Evolutionary conservation across 1,139 yeast genomes (phyloP).

Genomic region (Ogataea hybrid): DNA sequence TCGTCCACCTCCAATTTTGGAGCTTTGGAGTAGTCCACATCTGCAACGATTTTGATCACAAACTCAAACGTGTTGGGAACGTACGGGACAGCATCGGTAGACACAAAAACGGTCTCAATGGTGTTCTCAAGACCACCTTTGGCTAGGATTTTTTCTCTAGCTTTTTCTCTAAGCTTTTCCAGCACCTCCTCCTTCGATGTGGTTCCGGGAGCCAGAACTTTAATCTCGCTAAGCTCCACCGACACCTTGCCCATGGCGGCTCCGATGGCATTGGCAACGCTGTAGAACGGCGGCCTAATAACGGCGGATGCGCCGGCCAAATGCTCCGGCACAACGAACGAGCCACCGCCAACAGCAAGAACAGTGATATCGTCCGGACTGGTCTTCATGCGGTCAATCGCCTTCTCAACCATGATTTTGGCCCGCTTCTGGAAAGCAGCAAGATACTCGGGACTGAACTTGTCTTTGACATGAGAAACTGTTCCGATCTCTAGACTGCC

Average conservation of each 20-base stretch:
- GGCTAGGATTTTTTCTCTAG: slow-evolving; percentile 23
- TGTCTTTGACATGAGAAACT: slow-evolving; percentile 17
- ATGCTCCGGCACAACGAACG: slow-evolving; percentile 32
- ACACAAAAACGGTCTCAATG: slow-evolving; percentile 34
- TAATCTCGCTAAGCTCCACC: slow-evolving; percentile 22
- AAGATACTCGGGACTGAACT: slow-evolving; percentile 13
- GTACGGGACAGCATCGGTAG: slow-evolving; percentile 41
- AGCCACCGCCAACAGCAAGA: slow-evolving; percentile 37
- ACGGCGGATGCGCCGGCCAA: slow-evolving; percentile 32
- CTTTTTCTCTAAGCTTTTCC: slow-evolving; percentile 29
- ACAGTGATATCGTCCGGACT: slow-evolving; percentile 34
- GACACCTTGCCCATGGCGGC: slow-evolving; percentile 37
- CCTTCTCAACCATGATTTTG: slow-evolving; percentile 28
- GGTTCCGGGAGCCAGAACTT: slow-evolving; percentile 20
- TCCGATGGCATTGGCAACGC: slow-evolving; percentile 37
- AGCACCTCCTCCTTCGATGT: slow-evolving; percentile 31
- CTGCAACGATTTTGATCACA: slow-evolving; percentile 40
- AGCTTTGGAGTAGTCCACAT: slow-evolving; percentile 37
- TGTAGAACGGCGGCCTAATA: slow-evolving; percentile 31
- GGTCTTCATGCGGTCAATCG: slow-evolving; percentile 34
- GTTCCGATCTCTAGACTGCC: slow-evolving; percentile 21
- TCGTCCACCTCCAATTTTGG: slow-evolving; percentile 3
- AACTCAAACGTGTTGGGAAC: slow-evolving; percentile 36
- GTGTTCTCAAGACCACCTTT: slow-evolving; percentile 37
- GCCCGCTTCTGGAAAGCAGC: slow-evolving; percentile 16